Conservation (phyloP, 1,139 yeast species). For the Saccharomyces hybrid region DNA sequence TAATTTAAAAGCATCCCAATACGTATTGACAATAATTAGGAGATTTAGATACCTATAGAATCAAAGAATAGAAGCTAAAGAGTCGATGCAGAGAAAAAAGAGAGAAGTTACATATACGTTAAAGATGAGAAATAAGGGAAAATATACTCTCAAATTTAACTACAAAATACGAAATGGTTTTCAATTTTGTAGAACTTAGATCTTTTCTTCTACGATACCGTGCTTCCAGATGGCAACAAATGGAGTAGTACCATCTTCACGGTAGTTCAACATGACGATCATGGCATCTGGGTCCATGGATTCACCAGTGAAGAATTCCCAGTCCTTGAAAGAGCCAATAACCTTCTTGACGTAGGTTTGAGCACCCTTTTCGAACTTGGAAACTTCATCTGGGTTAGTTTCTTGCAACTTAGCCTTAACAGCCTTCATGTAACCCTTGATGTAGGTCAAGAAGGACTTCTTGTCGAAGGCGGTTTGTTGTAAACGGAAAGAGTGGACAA, state of each 20-base stretch:
- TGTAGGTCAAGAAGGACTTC: slow-evolving; percentile 91
- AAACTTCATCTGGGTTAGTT: slow-evolving; percentile 76
- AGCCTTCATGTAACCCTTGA: slow-evolving; percentile 97
- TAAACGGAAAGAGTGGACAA: slow-evolving; percentile 97
- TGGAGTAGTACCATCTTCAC: slow-evolving; percentile 99
- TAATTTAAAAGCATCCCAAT: neutral
- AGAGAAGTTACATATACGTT: neutral
- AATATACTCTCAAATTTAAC: neutral
- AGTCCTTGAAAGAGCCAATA: slow-evolving; percentile 89
- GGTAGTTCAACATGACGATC: slow-evolving; percentile 97
- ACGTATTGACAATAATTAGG: neutral
- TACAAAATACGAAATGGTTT: neutral
- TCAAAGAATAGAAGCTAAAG: slow-evolving; percentile 1
- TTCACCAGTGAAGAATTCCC: slow-evolving; percentile 99
- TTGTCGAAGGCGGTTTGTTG: slow-evolving; percentile 94
- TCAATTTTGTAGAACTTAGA: slow-evolving; percentile 42
- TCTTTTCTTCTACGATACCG: slow-evolving; percentile 84
- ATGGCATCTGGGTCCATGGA: slow-evolving; percentile 99
- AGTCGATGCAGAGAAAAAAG: neutral
- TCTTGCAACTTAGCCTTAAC: slow-evolving; percentile 87
- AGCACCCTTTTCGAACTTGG: slow-evolving; percentile 94
- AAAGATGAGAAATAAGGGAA: neutral
- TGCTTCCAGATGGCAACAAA: slow-evolving; percentile 98
- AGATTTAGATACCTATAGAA: neutral
- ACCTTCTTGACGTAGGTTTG: slow-evolving; percentile 92